Evolutionary conservation across 2,329 filamentous ascomycete genomes (phyloP).

Genomic region (Stemphylium vesicarium): DNA sequence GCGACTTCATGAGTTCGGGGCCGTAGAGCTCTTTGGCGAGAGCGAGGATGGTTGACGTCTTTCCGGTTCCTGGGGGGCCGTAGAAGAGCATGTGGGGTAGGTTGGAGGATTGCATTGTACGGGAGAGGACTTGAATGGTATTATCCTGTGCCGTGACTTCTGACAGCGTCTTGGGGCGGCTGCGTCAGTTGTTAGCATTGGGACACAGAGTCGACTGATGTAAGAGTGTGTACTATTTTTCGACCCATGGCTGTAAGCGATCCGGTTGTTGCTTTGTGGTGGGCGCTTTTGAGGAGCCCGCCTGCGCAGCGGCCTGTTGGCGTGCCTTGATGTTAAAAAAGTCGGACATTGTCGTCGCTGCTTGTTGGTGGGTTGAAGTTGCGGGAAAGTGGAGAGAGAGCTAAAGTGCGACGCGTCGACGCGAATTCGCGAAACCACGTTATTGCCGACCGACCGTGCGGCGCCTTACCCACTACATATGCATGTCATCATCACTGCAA

Average conservation of each 20-base stretch:
- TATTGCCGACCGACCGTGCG: conserved; percentile 25
- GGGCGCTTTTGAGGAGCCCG: conserved; percentile 71
- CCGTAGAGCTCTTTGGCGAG: conserved; percentile 97
- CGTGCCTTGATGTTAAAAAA: conserved; percentile 97
- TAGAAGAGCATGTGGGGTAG: conserved; percentile 99
- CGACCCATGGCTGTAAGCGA: conserved; percentile 90
- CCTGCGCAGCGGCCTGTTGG: conserved; percentile 73
- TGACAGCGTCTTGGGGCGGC: conserved; percentile 88
- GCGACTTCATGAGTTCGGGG: conserved; percentile 87
- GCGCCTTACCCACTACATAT: conserved; percentile 11
- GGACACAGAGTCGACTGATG: not conserved
- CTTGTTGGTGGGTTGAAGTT: conserved; percentile 14
- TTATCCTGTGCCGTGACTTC: conserved; percentile 99
- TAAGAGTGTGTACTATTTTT: conserved; percentile 80
- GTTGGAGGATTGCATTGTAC: conserved; percentile 94
- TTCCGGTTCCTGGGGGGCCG: conserved; percentile 94
- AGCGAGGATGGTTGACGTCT: conserved; percentile 96
- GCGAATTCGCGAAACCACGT: conserved; percentile 43
- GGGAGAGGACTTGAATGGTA: conserved; percentile 88
- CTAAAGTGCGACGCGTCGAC: conserved; percentile 43
- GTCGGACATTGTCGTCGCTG: conserved; percentile 69
- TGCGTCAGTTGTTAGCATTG: conserved; percentile 49
- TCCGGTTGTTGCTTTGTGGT: conserved; percentile 66
- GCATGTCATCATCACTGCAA: conserved; percentile 15
- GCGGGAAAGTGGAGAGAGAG: conserved; percentile 13